Conservation (phyloP, 148 eudicot genomes). For the Rhododendron molle region DNA sequence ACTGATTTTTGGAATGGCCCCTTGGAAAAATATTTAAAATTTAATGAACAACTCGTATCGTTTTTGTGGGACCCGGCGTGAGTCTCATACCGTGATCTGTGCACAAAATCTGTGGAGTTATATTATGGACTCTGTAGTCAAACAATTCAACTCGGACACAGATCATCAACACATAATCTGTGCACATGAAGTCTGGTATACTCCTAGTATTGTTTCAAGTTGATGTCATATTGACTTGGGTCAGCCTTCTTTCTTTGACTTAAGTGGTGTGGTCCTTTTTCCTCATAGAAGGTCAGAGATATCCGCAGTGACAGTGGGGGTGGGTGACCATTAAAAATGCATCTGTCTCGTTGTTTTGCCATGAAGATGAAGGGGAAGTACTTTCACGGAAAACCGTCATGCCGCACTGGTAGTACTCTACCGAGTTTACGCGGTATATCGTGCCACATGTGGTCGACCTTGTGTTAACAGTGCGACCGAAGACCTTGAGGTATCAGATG, state of each 20-base stretch:
- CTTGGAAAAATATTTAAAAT: too few relatives aligned
- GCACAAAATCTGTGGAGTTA: too few relatives aligned
- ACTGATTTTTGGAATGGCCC: too few relatives aligned
- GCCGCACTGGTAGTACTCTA: neutral
- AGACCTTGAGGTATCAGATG: neutral
- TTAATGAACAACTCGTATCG: too few relatives aligned
- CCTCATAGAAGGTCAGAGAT: neutral
- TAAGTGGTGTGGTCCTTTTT: neutral
- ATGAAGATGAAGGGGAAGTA: neutral
- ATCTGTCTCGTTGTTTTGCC: neutral
- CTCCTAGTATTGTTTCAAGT: neutral
- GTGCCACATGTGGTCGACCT: neutral
- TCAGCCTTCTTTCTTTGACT: neutral
- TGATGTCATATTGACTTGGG: neutral
- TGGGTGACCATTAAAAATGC: neutral
- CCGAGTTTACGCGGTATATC: neutral
- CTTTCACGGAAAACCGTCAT: neutral
- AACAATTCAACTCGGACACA: neutral
- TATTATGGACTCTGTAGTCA: neutral
- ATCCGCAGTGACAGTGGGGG: neutral
- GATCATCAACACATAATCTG: neutral
- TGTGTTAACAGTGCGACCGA: neutral
- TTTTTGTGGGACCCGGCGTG: too few relatives aligned
- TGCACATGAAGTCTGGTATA: neutral
- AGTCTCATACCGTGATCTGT: too few relatives aligned